Base-by-base conservation (phyloP, 2,329 filamentous ascomycete genomes). In the Zasmidium cellare region DNA sequence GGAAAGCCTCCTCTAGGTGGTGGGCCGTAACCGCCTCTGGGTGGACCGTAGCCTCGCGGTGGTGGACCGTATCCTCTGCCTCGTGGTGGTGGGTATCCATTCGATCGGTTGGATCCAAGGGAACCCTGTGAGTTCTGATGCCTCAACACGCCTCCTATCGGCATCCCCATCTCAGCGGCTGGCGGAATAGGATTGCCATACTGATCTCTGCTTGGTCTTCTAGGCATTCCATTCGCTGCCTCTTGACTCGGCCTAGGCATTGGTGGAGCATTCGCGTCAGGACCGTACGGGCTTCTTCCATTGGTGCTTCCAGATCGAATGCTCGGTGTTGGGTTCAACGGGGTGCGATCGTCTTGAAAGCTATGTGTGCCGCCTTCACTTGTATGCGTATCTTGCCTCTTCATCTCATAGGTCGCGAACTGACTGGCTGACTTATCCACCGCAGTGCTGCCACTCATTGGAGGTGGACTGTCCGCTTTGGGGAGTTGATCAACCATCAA, bases 391-490 rank as follows among this genome's bases (percentile, higher is more conserved):
- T 86, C 82, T 65, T 82, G 84, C 68, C 83, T 84, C 59, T 79
- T 77, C 57, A 75, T 68, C 64, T 91, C 89, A 64, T 86, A 92
- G 0, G 87, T 80, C 2, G 87, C 83, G 71, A 88, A 86, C 12
- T 79, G 77, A 2, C 75, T 71, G 24, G 78, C 79, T 20, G 85
- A 73, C 47, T 83, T 76, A 9, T 86, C 82, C 53, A 86, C 76
- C 19, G 84, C 85, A 7, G 86, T 83, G 61, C 80, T 79, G 2
- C 72, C 72, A 49, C 75, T 77, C 56, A 84, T 71, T 2, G 81
- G 79, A 28, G 82, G 81, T 23, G 82, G 81, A 44, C 80, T 81
- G 58, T 84, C 82, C 3, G 81, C 79, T 65, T 78, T 77, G 24
- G 78, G 77, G 24, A 78, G 69, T n/a, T 65, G 60, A 18, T 67